phyloP scores from a whole-genome alignment of 768 basidiomycete species.

The Boletus rubropictus region DNA sequence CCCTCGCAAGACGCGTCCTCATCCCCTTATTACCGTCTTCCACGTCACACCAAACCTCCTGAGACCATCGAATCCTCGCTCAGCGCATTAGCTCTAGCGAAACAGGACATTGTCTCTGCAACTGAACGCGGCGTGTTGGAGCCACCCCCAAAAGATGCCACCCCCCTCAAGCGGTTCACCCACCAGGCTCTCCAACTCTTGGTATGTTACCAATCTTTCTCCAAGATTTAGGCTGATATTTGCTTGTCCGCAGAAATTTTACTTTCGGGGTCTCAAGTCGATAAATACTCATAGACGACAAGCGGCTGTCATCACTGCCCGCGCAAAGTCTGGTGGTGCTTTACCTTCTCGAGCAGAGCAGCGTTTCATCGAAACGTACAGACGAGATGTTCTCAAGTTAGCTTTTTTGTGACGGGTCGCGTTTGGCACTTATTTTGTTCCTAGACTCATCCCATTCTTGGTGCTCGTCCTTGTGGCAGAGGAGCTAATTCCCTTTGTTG shows the following conservation, averaged over 20 bases:
- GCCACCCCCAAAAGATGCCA: constrained; percentile 60
- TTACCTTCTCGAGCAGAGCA: constrained; percentile 63
- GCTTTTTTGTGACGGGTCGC: constrained; percentile 6
- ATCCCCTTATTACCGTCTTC: constrained; percentile 24
- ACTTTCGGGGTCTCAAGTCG: constrained; percentile 68
- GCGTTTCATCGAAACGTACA: constrained; percentile 62
- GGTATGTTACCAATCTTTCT: constrained; percentile 26
- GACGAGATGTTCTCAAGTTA: constrained; percentile 68
- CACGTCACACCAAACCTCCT: constrained; percentile 21
- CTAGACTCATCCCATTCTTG: constrained; percentile 70
- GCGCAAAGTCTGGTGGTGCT: constrained; percentile 54
- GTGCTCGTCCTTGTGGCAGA: constrained; percentile 69
- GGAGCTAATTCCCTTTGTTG: constrained; percentile 77
- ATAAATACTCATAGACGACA: constrained; percentile 58
- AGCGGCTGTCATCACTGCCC: constrained; percentile 46
- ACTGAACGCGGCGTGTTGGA: constrained; percentile 60
- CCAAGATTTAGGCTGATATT: background rate
- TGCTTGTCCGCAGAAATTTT: constrained; percentile 61
- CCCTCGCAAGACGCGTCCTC: constrained; percentile 24
- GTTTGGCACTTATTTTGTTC: constrained; percentile 3
- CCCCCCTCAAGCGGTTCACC: constrained; percentile 44
- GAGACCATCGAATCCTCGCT: constrained; percentile 16
- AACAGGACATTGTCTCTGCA: constrained; percentile 61
- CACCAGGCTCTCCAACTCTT: constrained; percentile 46
- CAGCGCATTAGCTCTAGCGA: constrained; percentile 44